Percentiles rank a stretch among this genome's conserved stretches.
These are phyloP conservation scores for Monilinia fructigena DNA, from an alignment of 2,329 filamentous ascomycete species.

Conservation along the genomic window DNA sequence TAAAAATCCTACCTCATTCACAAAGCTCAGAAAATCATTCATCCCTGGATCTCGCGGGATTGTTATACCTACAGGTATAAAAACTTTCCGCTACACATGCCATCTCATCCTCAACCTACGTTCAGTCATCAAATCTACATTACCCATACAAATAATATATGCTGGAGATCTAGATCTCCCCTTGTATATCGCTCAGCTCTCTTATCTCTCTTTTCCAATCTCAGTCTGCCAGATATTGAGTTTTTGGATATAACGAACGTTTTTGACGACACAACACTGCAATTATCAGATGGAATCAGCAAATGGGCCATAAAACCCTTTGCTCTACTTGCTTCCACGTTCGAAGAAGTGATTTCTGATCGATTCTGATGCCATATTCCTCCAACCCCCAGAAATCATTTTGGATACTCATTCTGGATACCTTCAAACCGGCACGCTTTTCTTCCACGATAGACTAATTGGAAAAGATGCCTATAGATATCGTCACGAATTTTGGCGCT, in stretches of 20 bases:
- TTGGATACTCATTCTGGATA: constrained; percentile 41
- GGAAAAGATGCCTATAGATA: constrained; percentile 35
- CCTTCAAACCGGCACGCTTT: constrained; percentile 39
- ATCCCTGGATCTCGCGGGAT: constrained; percentile 6
- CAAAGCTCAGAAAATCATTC: neutral
- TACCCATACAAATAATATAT: constrained; percentile 12
- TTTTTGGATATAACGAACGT: constrained; percentile 20
- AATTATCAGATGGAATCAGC: constrained; percentile 1
- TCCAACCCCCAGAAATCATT: constrained; percentile 40
- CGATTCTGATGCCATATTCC: constrained; percentile 45
- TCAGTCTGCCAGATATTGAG: constrained; percentile 11
- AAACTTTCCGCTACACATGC: constrained; percentile 11
- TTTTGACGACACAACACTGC: constrained; percentile 17
- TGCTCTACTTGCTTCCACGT: constrained; percentile 42
- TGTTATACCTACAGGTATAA: constrained; percentile 6
- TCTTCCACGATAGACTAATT: constrained; percentile 46
- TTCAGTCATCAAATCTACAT: neutral
- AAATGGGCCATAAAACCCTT: constrained; percentile 47
- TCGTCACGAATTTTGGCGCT: constrained; percentile 44
- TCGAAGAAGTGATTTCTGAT: constrained; percentile 44
- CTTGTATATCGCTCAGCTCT: constrained; percentile 1
- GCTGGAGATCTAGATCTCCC: neutral
- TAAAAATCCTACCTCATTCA: neutral
- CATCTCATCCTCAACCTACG: constrained; percentile 9
- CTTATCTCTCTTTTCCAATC: neutral